Conservation (phyloP, 2,329 filamentous ascomycete species). For the Alternaria sp. region DNA sequence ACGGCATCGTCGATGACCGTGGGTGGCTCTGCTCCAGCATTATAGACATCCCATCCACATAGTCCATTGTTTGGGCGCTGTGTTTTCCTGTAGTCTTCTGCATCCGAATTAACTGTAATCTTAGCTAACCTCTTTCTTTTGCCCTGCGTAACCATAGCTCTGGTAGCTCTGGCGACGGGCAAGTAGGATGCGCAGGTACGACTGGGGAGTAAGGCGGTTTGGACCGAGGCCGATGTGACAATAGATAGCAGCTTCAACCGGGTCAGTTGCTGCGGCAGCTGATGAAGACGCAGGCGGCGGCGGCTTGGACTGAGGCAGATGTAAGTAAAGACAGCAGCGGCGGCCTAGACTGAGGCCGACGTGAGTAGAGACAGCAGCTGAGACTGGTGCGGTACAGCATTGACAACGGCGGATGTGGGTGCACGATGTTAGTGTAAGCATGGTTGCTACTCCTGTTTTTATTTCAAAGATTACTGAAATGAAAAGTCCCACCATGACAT, state of each 20-base stretch:
- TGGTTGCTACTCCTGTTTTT: not conserved
- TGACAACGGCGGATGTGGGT: not conserved
- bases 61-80: not conserved
- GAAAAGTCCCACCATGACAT: slow-evolving; percentile 2
- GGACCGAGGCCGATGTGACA: not conserved
- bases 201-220: no score
- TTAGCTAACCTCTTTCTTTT: not conserved
- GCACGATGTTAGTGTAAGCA: not conserved
- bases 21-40: not conserved
- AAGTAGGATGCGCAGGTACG: not conserved
- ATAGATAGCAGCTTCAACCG: not conserved
- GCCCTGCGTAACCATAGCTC: not conserved
- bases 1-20: not conserved
- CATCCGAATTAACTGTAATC: not conserved
- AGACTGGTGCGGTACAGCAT: not conserved
- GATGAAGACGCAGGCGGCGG: not conserved
- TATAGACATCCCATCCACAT: not conserved
- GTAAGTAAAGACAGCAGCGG: not conserved
- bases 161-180: not conserved
- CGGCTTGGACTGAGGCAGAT: not conserved
- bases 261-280: not conserved
- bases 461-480: not conserved
- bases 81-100: not conserved
- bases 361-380: not conserved
- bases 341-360: not conserved